Evolutionary conservation across 2,329 filamentous ascomycete genomes (phyloP).

Genomic region (Emmonsia crescens): DNA sequence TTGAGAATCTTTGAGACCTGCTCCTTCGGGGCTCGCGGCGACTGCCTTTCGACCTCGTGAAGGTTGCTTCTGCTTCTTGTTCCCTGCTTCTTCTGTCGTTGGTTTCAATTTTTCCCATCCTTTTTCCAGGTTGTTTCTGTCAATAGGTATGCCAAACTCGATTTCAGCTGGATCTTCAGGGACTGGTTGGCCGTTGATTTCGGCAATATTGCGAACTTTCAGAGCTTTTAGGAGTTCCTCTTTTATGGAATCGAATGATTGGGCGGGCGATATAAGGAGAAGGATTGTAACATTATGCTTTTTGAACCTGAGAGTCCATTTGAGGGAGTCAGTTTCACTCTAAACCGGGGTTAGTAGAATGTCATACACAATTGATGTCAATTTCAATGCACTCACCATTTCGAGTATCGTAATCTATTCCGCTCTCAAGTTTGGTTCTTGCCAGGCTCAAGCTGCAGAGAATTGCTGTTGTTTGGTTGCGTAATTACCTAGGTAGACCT

Average conservation of each 20-base stretch:
- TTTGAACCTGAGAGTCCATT: constrained; percentile 60
- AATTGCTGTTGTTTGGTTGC: not conserved
- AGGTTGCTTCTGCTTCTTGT: constrained; percentile 18
- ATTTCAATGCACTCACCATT: constrained; percentile 42
- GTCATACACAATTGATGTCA: constrained; percentile 13
- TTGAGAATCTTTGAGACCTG: constrained; percentile 30
- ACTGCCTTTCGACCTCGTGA: constrained; percentile 21
- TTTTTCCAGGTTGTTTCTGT: constrained; percentile 38
- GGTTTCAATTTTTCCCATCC: constrained; percentile 39
- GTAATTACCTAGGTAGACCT: not conserved
- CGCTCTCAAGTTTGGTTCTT: not conserved
- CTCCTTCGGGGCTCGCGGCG: constrained; percentile 23
- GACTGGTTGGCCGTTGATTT: constrained; percentile 29
- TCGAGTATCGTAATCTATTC: not conserved
- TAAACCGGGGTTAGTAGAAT: not conserved
- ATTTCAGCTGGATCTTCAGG: constrained; percentile 34
- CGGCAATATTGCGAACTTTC: constrained; percentile 30
- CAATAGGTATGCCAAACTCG: constrained; percentile 37
- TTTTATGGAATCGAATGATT: constrained; percentile 48
- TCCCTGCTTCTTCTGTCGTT: constrained; percentile 19
- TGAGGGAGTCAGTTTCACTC: constrained; percentile 31
- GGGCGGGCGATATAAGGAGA: constrained; percentile 51
- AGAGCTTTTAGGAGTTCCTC: constrained; percentile 49
- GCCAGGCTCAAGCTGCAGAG: not conserved
- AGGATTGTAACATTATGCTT: constrained; percentile 61